phyloP scores from a whole-genome alignment of 305 asterid genomes.

The Fraxinus velutina region DNA sequence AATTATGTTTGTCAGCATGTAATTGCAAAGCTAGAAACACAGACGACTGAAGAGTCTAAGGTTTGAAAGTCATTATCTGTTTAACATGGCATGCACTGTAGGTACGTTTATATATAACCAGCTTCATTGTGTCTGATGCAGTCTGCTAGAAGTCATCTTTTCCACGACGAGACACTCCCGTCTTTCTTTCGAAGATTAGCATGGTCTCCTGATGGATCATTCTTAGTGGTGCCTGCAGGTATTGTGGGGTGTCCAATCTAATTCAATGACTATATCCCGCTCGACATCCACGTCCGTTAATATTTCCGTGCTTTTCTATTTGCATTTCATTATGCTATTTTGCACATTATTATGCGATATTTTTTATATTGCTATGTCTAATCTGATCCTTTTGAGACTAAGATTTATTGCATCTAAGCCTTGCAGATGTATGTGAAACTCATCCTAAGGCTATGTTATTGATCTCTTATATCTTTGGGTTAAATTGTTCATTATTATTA shows the following conservation, averaged over 20 bases:
- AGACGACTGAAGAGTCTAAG: slow-evolving; percentile 70
- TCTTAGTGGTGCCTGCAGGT: slow-evolving; percentile 97
- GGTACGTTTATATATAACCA: slow-evolving; percentile 11
- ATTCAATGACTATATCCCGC: neutral
- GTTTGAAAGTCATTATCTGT: slow-evolving; percentile 34
- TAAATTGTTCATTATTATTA: neutral
- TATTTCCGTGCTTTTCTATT: neutral
- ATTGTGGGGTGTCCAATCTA: slow-evolving; percentile 20
- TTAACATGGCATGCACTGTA: neutral
- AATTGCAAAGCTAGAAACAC: slow-evolving; percentile 66
- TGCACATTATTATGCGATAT: neutral
- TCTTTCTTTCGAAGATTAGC: slow-evolving; percentile 94
- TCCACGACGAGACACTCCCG: slow-evolving; percentile 95
- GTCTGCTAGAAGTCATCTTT: slow-evolving; percentile 78
- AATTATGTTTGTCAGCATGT: slow-evolving; percentile 82
- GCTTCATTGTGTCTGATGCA: slow-evolving; percentile 34
- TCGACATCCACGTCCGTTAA: neutral
- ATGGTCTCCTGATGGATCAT: slow-evolving; percentile 98
- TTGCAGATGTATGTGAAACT: neutral
- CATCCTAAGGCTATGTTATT: neutral
- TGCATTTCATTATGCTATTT: neutral
- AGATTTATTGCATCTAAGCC: neutral
- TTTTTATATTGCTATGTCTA: neutral
- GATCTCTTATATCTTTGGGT: neutral
- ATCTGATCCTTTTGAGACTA: neutral